A percentile compares a stretch with the other conserved stretches of the same genome.
Evolutionary conservation across 2,329 filamentous ascomycete genomes (phyloP).

Genomic region (Colletotrichum viniferum): DNA sequence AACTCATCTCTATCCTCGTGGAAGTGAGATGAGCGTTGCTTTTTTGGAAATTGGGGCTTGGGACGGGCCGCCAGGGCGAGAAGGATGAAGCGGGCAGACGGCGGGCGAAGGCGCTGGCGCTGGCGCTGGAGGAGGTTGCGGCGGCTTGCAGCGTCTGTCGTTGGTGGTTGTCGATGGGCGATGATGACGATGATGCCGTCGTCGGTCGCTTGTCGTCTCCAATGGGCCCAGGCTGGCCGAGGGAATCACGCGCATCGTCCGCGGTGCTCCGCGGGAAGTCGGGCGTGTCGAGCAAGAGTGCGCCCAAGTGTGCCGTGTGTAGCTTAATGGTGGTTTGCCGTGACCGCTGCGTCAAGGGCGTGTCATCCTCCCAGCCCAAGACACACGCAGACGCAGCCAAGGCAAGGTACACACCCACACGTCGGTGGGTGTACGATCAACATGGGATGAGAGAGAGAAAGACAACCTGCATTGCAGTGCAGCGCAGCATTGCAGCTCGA

Average conservation of each 20-base stretch:
- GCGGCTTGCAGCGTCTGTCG: neutral
- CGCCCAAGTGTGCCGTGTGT: neutral
- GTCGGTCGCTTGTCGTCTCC: neutral
- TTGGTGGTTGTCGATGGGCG: neutral
- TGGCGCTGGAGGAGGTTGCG: neutral
- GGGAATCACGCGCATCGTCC: neutral
- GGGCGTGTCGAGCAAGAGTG: neutral
- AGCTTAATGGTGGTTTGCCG: neutral
- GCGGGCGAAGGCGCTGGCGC: neutral
- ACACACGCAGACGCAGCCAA: neutral
- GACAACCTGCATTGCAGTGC: slow-evolving; percentile 4
- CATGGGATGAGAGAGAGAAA: neutral
- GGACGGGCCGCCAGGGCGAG: neutral
- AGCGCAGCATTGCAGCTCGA: neutral
- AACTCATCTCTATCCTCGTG: neutral
- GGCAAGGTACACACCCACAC: neutral
- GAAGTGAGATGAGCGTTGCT: neutral
- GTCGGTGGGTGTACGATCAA: neutral
- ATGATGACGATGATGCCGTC: neutral
- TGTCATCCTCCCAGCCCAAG: slow-evolving; percentile 14
- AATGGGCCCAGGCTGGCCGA: neutral
- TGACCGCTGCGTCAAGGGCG: slow-evolving; percentile 16
- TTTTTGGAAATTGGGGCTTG: neutral
- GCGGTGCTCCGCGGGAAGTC: neutral
- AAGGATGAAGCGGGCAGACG: neutral